Evolutionary conservation across 148 eudicot genomes (phyloP), one percentile per base, ranked within the genome.

Genomic region (Dysphania ambrosioides): DNA sequence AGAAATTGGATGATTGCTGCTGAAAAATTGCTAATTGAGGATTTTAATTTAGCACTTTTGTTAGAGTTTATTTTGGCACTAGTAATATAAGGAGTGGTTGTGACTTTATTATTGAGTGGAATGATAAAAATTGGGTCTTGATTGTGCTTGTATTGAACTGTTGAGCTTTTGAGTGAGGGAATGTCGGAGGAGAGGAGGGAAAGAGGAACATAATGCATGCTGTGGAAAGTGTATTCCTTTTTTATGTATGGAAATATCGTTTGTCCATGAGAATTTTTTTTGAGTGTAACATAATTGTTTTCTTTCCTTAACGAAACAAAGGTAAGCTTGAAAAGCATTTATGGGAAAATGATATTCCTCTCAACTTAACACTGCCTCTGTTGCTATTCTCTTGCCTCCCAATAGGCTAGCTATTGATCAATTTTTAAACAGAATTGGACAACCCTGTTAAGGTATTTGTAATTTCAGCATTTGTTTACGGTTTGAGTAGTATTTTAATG

Each of bases 201-300:
- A 67, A 41, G 51, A 40, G 70, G 70, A 65, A 65, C 44, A 65
- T 65, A 65, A 18, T 49, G 19, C 15, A 36, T 66, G 70, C 51
- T 3, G 26, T 66, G 70, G 51, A 40, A 66, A 36, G 70, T 41
- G 40, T 65, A 36, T 65, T 65, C 16, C 27, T 18, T 34, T 31
- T 64, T 6, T 53, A 53, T 8, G 58, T 53, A 53, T 19, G 24
- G 16, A 47, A 16, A 47, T 16, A 18, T 47, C 53, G 13, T 47
- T 12, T 5, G 53, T 47, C 21, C 21, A 13, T 47, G 21, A 15
- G 5, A 15, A 47, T 0, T 2, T n/a, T n/a, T n/a, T n/a, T n/a
- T n/a, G n/a, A n/a, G n/a, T n/a, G n/a, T n/a, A n/a, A n/a, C n/a
- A n/a, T n/a, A n/a, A n/a, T n/a, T n/a, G n/a, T n/a, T n/a, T n/a